Evolutionary conservation across 139 green algal genomes (phyloP), one percentile per base, ranked within the genome.

Genomic region (Eudorina sp.): DNA sequence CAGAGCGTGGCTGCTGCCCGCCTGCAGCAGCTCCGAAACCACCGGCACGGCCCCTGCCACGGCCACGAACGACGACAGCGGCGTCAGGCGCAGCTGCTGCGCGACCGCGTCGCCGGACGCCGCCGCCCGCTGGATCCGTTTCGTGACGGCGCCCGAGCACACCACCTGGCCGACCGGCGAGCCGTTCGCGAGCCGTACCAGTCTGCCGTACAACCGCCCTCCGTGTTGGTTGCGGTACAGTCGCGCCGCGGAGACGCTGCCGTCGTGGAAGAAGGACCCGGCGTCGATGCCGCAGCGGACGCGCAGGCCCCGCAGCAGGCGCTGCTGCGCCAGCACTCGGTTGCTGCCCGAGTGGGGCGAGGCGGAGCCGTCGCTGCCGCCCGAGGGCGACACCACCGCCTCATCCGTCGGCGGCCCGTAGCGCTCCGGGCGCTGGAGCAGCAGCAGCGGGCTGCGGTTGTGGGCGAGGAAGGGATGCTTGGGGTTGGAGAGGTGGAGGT

Each of bases 291-390:
- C 75, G 48, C 75, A 83, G 1, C 75, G 75, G 11, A 83, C 34
- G n/a, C 75, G 75, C n/a, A 83, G 48, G 31, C 75, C 75, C 6
- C 75, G 75, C 14, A 83, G 75, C 75, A 83, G 48, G 21, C 14
- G 23, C n/a, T 31, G 58, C 23, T 68, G n/a, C n/a, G n/a, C n/a
- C n/a, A n/a, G n/a, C n/a, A n/a, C n/a, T n/a, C n/a, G n/a, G n/a
- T n/a, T n/a, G n/a, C n/a, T n/a, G n/a, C n/a, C n/a, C n/a, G n/a
- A n/a, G n/a, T n/a, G n/a, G n/a, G n/a, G n/a, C n/a, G n/a, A n/a
- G n/a, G n/a, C n/a, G n/a, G n/a, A n/a, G n/a, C n/a, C n/a, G n/a
- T n/a, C n/a, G n/a, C n/a, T n/a, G n/a, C n/a, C n/a, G n/a, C n/a
- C n/a, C n/a, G n/a, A n/a, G n/a, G n/a, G n/a, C n/a, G n/a, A n/a